phyloP scores from a whole-genome alignment of 108 stramenopile species.

The Fragilariopsis cylindrus region DNA sequence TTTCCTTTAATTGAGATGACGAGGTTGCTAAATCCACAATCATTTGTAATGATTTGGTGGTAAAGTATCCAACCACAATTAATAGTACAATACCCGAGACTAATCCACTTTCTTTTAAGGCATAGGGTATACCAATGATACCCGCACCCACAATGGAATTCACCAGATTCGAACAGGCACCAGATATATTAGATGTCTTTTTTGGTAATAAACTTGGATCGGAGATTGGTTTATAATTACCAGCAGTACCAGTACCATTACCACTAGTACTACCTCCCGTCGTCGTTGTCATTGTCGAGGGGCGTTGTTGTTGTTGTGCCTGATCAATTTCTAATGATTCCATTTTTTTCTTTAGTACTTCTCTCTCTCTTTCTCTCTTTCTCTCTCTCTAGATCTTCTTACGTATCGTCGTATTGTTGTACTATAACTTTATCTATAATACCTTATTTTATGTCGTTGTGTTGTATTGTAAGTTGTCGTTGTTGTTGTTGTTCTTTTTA shows the following conservation, averaged over 20 bases:
- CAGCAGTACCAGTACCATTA: neutral
- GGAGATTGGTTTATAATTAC: neutral
- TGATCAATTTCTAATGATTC: no score
- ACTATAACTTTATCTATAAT: no score
- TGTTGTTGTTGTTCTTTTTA: no score
- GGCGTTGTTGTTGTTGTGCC: no score
- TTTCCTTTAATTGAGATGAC: slow-evolving; percentile 52
- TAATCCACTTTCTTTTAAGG: slow-evolving; percentile 62
- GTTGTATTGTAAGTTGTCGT: no score
- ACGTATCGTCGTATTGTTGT: no score
- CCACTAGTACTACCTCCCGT: no score
- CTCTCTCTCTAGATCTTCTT: no score
- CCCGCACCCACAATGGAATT: slow-evolving; percentile 88
- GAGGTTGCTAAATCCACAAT: slow-evolving; percentile 74
- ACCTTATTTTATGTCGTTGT: no score
- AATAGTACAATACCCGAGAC: slow-evolving; percentile 63
- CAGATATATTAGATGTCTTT: slow-evolving; percentile 61
- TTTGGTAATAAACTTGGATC: slow-evolving; percentile 36
- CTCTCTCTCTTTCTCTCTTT: no score
- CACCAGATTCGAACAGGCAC: slow-evolving; percentile 73
- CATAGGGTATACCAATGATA: slow-evolving; percentile 87
- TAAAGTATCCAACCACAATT: slow-evolving; percentile 59
- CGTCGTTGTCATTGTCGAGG: no score
- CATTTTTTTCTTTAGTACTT: no score
- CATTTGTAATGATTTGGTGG: slow-evolving; percentile 70